Evolutionary conservation across 192 early-diverging fungal genomes (phyloP), one percentile per base, ranked within the genome.

Genomic region (Backusella mclennaniae): DNA sequence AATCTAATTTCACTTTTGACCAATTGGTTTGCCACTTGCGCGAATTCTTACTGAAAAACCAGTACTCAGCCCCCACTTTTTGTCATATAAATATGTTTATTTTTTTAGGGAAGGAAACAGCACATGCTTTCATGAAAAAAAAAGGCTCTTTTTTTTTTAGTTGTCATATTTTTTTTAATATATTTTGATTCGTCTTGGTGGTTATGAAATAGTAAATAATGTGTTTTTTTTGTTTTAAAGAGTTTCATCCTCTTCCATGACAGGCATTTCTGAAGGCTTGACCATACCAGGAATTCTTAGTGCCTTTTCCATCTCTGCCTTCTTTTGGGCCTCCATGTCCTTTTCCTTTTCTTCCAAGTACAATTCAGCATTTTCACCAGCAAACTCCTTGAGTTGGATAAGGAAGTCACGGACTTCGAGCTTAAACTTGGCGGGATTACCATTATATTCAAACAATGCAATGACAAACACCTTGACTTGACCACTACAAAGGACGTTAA

Each of bases 331-430:
- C 76, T 94, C 92, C 17, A 91, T 84, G 75, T 95, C 95, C 35
- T 87, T 89, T 86, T 99, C 98, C 73, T 93, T 88, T 80, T 98
- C 97, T 72, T 96, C 95, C 78, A 96, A 85, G 80, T 89, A 98
- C 66, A 98, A 81, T 41, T 93, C 93, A 42, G 90, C 88, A 73
- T 94, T 93, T 67, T 93, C 95, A 26, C 92, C 95, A 14, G 93
- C 89, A 88, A 98, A 99, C 86, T 99, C 97, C 85, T 96, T 92
- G 71, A 96, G 82, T 80, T 93, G 92, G 72, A 96, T 96, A 81
- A 98, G 86, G 84, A 98, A 99, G 85, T 99, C 98, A 83, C 98
- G 92, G 77, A 99, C 86, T 59, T 97, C 94, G 63, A 90, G 84
- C 85, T 96, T 97, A 89, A 99, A 99, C 82, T 90, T 91, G 59